Conservation (phyloP, 345 rosid genomes). For the Abelmoschus esculentus region DNA sequence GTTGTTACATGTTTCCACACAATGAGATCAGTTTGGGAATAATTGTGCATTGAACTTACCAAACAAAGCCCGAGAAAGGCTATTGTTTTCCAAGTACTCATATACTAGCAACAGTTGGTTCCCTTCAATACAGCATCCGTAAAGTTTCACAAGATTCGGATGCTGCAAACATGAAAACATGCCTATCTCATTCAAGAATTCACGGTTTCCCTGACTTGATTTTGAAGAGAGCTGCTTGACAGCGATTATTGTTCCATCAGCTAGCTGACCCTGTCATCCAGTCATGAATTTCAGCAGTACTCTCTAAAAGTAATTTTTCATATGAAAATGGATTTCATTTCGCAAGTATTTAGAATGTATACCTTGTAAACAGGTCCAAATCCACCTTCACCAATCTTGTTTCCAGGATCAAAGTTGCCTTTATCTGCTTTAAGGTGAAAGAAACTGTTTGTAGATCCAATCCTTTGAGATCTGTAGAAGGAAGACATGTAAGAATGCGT, state of each 20-base stretch:
- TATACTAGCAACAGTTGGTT: slow-evolving; percentile 32
- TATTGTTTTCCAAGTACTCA: slow-evolving; percentile 40
- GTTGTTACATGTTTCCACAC: not conserved
- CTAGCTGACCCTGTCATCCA: slow-evolving; percentile 23
- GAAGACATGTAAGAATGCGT: not conserved
- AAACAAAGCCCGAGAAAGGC: slow-evolving; percentile 28
- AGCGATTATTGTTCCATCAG: slow-evolving; percentile 29
- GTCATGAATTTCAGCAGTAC: not conserved
- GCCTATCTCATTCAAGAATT: slow-evolving; percentile 35
- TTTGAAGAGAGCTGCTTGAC: slow-evolving; percentile 35
- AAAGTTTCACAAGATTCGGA: slow-evolving; percentile 36
- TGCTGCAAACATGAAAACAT: slow-evolving; percentile 35
- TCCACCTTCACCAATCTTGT: slow-evolving; percentile 40
- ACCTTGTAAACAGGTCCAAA: slow-evolving; percentile 38
- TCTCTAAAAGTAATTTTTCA: not conserved
- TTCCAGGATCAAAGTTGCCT: slow-evolving; percentile 24
- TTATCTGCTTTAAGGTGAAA: slow-evolving; percentile 28
- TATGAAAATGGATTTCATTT: not conserved
- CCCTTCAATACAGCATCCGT: slow-evolving; percentile 35
- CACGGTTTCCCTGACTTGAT: slow-evolving; percentile 39
- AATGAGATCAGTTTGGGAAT: not conserved
- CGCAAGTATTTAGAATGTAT: not conserved
- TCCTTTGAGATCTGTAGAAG: slow-evolving; percentile 14
- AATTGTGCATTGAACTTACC: slow-evolving; percentile 23
- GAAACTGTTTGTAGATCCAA: slow-evolving; percentile 35